These are phyloP conservation scores for Termitomyces sp. DNA, from an alignment of 768 basidiomycete genomes.

Conservation along the genomic window DNA sequence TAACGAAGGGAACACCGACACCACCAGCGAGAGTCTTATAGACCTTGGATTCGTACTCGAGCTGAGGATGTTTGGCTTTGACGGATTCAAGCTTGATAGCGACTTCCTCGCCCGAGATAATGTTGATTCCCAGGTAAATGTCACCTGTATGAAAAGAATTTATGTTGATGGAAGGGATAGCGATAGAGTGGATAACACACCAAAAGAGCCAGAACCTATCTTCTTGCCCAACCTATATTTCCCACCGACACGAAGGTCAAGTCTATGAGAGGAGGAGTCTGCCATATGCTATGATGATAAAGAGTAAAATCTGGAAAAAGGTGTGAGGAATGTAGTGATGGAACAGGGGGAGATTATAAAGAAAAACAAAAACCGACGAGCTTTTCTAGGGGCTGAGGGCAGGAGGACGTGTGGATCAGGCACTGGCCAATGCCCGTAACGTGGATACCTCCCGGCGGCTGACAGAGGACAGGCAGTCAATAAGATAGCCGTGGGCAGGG, in stretches of 20 bases:
- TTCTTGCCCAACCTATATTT: slow-evolving; percentile 99
- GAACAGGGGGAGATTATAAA: slow-evolving; percentile 2
- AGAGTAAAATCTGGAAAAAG: slow-evolving; percentile 14
- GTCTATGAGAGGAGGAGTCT: slow-evolving; percentile 63
- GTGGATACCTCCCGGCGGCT: slow-evolving; percentile 30
- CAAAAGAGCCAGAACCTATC: slow-evolving; percentile 98
- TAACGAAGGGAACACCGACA: slow-evolving; percentile 96
- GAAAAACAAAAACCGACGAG: slow-evolving; percentile 20
- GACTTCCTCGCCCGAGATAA: slow-evolving; percentile 99
- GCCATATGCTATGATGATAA: slow-evolving; percentile 46
- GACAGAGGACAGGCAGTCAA: slow-evolving; percentile 12
- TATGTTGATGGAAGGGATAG: slow-evolving; percentile 4
- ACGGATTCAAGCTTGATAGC: slow-evolving; percentile 99
- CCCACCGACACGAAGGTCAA: slow-evolving; percentile 86
- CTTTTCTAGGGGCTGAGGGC: slow-evolving; percentile 29
- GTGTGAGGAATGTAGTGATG: slow-evolving; percentile 17
- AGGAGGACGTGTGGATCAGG: slow-evolving; percentile 37
- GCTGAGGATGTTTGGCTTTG: slow-evolving; percentile 99
- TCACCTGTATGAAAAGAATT: slow-evolving; percentile 56
- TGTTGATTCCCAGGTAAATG: slow-evolving; percentile 99
- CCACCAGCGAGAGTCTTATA: slow-evolving; percentile 99
- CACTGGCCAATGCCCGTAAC: slow-evolving; percentile 29
- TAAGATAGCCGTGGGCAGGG: slow-evolving; percentile 4
- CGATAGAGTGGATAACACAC: slow-evolving; percentile 40
- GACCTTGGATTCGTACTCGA: slow-evolving; percentile 95